Base-by-base conservation (phyloP, 371 early-diverging fungal species). In the Rozella allomycis region DNA sequence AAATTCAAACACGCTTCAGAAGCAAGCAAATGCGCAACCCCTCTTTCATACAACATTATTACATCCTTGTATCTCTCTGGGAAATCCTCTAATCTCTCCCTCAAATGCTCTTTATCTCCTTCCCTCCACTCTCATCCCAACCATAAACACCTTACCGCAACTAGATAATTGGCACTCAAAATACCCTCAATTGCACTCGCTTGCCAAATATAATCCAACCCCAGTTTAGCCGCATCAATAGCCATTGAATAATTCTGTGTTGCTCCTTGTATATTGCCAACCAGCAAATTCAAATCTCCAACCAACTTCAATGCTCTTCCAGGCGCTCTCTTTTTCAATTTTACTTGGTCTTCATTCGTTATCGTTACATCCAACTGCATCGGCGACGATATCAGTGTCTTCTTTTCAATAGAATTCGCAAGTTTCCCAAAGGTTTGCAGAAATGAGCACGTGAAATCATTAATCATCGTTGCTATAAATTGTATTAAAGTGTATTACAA, bases 171-270 rank as follows among this genome's bases (percentile, higher is more conserved):
- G 0, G 75, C 72, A 34, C 68, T 64, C 18, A 60, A 54, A 16
- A 67, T 49, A 2, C 74, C 72, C 46, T 82, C 82, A 49, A 72
- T 51, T 0, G 78, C 69, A 31, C 75, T 60, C n/a, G 67, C 78
- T 20, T 70, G 58, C 82, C 83, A 82, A 29, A 73, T 47, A 42
- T 50, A 72, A 45, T 82, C 83, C 2, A 55, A 51, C 26, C 55
- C 66, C 8, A 54, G 41, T 39, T 70, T 72, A 31, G 75, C 54
- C 25, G 54, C 47, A 8, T 79, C 81, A 14, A 78, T 67, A 3
- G 77, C 74, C 23, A 56, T 41, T 16, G 56, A 49, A 38, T 68
- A 81, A 29, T 72, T 74, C 41, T 11, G 29, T 17, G 23, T 23
- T 6, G 83, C 81, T 39, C 69, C 63, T 1, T 77, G 76, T 20